Conservation (phyloP, 805 yeast genomes). For the Schizosaccharomyces cryophilus region DNA sequence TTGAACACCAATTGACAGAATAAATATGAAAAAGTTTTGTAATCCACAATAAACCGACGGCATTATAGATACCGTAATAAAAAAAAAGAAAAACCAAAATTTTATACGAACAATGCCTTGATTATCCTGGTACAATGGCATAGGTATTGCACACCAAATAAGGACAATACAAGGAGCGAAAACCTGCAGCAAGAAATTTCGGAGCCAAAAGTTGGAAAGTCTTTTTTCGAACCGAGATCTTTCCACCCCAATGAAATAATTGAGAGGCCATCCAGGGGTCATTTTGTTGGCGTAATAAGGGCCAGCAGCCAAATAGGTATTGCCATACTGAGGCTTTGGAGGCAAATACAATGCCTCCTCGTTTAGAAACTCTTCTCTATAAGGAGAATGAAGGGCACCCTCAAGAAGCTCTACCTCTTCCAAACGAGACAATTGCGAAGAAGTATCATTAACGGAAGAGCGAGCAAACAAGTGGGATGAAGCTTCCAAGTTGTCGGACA, state of each 20-base stretch:
- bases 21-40: constrained; percentile 2
- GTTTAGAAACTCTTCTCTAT: neutral
- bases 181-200: neutral
- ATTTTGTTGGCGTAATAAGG: neutral
- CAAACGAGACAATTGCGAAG: neutral
- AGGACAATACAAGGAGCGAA: neutral
- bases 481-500: neutral
- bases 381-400: neutral
- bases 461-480: neutral
- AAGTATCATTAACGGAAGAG: neutral
- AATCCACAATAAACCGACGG: constrained; percentile 3
- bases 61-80: constrained; percentile 3
- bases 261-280: neutral
- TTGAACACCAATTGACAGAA: constrained; percentile 3
- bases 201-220: neutral
- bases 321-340: neutral
- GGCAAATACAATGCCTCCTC: neutral
- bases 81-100: constrained; percentile 3
- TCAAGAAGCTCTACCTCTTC: neutral
- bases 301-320: neutral
- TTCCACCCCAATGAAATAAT: neutral
- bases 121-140: neutral
- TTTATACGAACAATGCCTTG: neutral
- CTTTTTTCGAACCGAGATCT: neutral
- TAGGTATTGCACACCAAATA: constrained; percentile 1